Base-by-base conservation (phyloP, 2,329 filamentous ascomycete genomes). In the Botrytis cinerea region DNA sequence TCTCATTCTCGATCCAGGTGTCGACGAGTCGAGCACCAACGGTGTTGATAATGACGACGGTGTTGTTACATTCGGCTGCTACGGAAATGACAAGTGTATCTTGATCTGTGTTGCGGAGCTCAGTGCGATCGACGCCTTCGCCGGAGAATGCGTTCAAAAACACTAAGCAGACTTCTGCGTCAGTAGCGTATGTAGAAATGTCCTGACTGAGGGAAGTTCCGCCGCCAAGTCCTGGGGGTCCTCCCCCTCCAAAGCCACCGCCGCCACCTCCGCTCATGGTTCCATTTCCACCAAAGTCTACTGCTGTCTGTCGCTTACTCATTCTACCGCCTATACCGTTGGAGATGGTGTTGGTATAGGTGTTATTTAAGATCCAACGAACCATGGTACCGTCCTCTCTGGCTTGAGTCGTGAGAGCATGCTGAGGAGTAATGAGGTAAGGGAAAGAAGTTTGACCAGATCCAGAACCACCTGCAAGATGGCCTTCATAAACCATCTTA, bases 371-470 rank as follows among this genome's bases (percentile, higher is more conserved):
- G 75, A 87, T 84, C 79, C 85, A 84, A 78, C 86, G 86, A 68
- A 90, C 86, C 16, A 86, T 84, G 22, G 85, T 84, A 63, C 86
- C 87, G 45, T 92, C 90, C 45, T 85, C 83, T 51, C 89, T 77
- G 2, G 91, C 90, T 76, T 89, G 87, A 25, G 84, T 83, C 77
- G 89, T 88, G 32, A 95, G 87, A 0, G 91, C 92, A 28, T 88
- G 92, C 71, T 93, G 88, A 0, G 93, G 92, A 1, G 91, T 93
- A 76, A 93, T 83, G 20, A 95, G 85, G 79, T 94, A 95, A 0
- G 92, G 90, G 80, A 92, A 92, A 73, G 90, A 87, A 14, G 91
- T 84, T 76, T 76, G 62, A n/a, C 75, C 84, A 1, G 88, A 90
- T 3, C 75, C 75, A 18, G 71, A 46, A 45, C 74, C 76, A 48